Base-by-base conservation (phyloP, 768 basidiomycete species). In the Hygrocybe coccinea region DNA sequence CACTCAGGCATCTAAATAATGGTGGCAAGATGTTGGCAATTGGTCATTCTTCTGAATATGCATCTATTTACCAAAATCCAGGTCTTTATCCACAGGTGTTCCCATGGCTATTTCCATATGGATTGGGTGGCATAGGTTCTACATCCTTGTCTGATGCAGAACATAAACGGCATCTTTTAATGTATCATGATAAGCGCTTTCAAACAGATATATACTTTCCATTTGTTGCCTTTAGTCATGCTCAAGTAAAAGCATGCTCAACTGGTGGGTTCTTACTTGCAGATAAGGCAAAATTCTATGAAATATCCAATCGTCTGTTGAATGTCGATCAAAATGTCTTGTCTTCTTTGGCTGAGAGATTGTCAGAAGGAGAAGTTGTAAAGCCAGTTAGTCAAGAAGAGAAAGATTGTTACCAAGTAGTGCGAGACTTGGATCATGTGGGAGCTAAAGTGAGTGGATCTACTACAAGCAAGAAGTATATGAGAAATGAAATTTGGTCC, bases 181-280 rank as follows among this genome's bases (percentile, higher is more conserved):
- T 71, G 65, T 77, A 74, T 56, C 66, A 71, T 55, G 75, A 77
- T 43, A 71, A 73, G 15, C 50, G 67, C 0, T 76, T 72, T 64
- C 74, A 78, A 52, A 52, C 33, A 0, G 74, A 79, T 55, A 19
- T 58, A 0, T 60, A 64, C 34, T 79, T 74, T 56, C 63, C 72
- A 0, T 68, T 77, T 22, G 58, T 75, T 12, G 68, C 67, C 0
- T 77, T 76, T 49, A 76, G 70, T 49, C 73, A 78, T 50, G 57
- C 68, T 19, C 77, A 77, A 47, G 64, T 78, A 2, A 71, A 68
- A 43, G 54, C 54, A 1, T 61, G 67, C 3, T 59, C 65, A 0
- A 62, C 51, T 0, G 67, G 65, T 5, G 65, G 71, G 2, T 74
- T 60, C 46, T 45, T 72, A 2, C 22, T 69, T 1, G 62, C 67